Base-by-base conservation (phyloP, 306 rosid species). In the barrel medic (Medicago truncatula) region DNA sequence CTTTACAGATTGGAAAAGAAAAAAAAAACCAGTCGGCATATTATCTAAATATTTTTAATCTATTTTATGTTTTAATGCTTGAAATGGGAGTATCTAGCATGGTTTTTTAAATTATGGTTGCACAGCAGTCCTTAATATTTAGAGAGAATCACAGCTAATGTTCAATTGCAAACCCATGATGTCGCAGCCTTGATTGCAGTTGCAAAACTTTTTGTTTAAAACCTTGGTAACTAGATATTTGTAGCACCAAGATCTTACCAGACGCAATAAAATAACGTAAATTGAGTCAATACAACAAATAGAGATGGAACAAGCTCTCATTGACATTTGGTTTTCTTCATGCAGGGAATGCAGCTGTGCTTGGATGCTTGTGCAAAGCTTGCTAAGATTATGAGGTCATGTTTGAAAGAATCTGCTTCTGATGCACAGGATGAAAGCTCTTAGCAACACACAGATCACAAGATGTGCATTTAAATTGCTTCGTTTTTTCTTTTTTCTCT, bases 361-460 rank as follows among this genome's bases (percentile, higher is more conserved):
- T 77, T 91, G 62, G 98, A 94, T 82, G 96, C 98, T 60, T 94
- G 96, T 53, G 87, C 88, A 49, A 87, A 94, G 87, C 97, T 94
- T 71, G 91, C 87, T 13, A 79, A 80, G 86, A 84, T 94, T 75
- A 92, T 92, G 97, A 85, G 96, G 81, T 54, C 88, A 18, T 90
- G 95, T 76, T 85, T 94, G 87, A 94, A 90, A 83, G 93, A 85
- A 79, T 74, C 89, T 70, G 87, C 85, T 53, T 76, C 86, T 9
- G 71, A 76, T 77, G 79, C 89, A 34, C 83, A 87, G 70, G 94
- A 21, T 78, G 52, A 21, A 10, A 67, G 52, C 58, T 77, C 41
- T 57, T 34, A 38, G 34, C 68, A 6, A n/a, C 74, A 60, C 77
- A 73, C 8, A 12, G 50, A 62, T 58, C 52, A 60, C 60, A 18